Percentiles rank a stretch among this genome's conserved stretches.
phyloP scores from a whole-genome alignment of 106 monocot species.

The Dactylorhiza incarnata region DNA sequence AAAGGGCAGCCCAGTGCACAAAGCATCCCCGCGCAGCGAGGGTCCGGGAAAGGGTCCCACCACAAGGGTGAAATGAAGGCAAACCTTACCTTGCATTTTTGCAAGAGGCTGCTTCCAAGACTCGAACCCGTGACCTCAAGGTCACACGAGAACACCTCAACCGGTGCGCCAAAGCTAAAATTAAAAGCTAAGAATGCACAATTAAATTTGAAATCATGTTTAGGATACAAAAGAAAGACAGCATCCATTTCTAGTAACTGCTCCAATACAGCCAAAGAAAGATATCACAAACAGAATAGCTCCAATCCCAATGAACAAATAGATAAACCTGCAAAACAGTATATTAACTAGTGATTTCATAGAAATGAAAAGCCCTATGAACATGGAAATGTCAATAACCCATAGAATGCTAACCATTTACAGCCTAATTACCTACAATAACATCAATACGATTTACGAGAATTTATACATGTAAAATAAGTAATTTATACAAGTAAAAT shows the following conservation, averaged over 20 bases:
- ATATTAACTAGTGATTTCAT: slow-evolving; percentile 4
- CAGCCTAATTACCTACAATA: neutral
- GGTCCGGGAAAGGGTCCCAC: too few species aligned
- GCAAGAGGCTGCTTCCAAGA: too few species aligned
- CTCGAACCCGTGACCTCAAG: too few species aligned
- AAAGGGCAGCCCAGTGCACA: too few species aligned
- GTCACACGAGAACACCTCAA: too few species aligned
- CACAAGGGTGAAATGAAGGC: too few species aligned
- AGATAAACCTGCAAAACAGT: slow-evolving; percentile 56
- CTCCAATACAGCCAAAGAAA: slow-evolving; percentile 64
- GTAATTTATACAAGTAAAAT: neutral
- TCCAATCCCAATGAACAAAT: slow-evolving; percentile 62
- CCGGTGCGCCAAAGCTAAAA: too few species aligned
- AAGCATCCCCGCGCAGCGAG: too few species aligned
- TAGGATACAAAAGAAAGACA: slow-evolving; percentile 78
- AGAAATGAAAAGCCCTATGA: neutral
- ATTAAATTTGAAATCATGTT: neutral
- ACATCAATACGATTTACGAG: neutral
- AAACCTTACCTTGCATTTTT: too few species aligned
- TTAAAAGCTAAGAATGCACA: neutral
- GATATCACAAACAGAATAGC: slow-evolving; percentile 56
- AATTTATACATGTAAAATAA: neutral
- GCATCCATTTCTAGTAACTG: slow-evolving; percentile 48
- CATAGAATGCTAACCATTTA: neutral
- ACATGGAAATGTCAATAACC: neutral